Evolutionary conservation across 306 rosid genomes (phyloP), one percentile per base, ranked within the genome.

Genomic region (Vachellia pachyceras): DNA sequence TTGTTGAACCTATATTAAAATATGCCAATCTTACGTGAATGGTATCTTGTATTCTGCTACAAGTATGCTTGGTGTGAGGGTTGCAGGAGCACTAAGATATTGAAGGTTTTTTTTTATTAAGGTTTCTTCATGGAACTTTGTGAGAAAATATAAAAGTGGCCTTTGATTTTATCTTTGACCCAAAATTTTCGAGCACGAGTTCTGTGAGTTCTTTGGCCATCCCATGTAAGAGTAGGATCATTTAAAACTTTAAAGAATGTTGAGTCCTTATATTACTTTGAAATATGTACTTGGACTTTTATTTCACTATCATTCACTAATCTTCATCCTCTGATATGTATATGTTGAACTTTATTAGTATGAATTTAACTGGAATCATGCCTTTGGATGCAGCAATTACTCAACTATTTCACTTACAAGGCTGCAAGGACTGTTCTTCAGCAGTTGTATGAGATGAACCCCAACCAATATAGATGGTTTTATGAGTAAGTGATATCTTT

Each of bases 361-460:
- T 79, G 77, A n/a, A 85, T 76, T 54, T 78, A 75, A 83, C 79
- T 86, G 69, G 73, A 64, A 61, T 73, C 72, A 52, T 44, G 74
- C 84, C 64, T 70, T 69, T 85, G 78, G 76, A 54, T 80, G 83
- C 94, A 95, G 99, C 99, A 95, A 95, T 11, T 93, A 71, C 90
- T 95, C 87, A 95, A 93, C 83, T 95, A 95, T 80, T 95, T 95
- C 88, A 95, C 99, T 3, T 87, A 88, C 83, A 93, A 93, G 86
- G 99, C 99, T 76, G 97, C 87, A 85, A 89, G 97, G 94, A 93
- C 96, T 45, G 99, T 95, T 68, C 87, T 95, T 87, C 91, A 85
- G 85, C 99, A 95, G 85, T 80, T 95, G 42, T 89, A 95, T 78
- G 99, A 95, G 86, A 95, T 95, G 98, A 93, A 95, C n/a, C 99